Percentiles rank a stretch among this genome's conserved stretches.
Evolutionary conservation across 176 grass and related monocot species (phyloP).

Genomic region (Lolium multiflorum): DNA sequence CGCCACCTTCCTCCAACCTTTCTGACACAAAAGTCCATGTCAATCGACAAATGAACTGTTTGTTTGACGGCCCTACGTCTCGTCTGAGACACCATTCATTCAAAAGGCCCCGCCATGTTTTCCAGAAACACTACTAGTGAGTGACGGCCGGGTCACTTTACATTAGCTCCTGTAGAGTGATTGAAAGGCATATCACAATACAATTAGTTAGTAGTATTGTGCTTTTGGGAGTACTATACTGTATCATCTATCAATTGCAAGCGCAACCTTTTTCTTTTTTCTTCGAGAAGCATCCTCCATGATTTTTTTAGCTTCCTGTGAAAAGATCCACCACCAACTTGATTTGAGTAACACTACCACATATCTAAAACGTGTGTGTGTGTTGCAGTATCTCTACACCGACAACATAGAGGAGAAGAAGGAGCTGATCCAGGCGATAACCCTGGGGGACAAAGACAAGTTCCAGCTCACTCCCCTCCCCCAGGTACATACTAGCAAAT

Average conservation of each 20-base stretch:
- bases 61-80: neutral
- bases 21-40: neutral
- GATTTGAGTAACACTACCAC: constrained; percentile 6
- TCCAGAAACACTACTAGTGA: too few relatives aligned
- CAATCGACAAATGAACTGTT: neutral
- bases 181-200: neutral
- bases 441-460: constrained; percentile 62
- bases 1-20: neutral
- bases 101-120: too few relatives aligned
- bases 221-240: too few relatives aligned
- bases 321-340: neutral
- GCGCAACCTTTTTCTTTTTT: too few relatives aligned
- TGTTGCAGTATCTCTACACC: constrained; percentile 66
- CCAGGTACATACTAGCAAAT: constrained; percentile 46
- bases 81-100: too few relatives aligned
- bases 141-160: too few relatives aligned
- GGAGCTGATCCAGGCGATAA: constrained; percentile 69
- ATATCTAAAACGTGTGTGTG: neutral
- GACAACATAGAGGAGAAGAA: constrained; percentile 76
- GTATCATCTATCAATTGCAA: too few relatives aligned
- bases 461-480: constrained; percentile 79
- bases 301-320: neutral
- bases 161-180: too few relatives aligned
- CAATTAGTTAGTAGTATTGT: neutral
- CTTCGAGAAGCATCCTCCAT: neutral